Evolutionary conservation across 352 stramenopile genomes (phyloP).

Genomic region (Pelagophyceae sp.): DNA sequence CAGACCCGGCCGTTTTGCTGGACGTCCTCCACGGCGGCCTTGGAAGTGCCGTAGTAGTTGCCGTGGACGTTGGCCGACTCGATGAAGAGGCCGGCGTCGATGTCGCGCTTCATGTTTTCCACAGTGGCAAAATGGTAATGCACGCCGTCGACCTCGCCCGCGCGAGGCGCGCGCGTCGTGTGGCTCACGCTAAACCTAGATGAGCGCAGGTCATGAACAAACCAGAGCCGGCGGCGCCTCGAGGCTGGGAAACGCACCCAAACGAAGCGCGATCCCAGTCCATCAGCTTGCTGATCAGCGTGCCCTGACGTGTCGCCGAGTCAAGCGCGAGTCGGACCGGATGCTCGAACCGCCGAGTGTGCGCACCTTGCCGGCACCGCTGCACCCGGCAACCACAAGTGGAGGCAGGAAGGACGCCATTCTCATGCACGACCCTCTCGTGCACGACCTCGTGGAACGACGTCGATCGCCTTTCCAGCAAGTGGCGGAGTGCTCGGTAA

Average conservation of each 20-base stretch:
- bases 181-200: conserved; percentile 85
- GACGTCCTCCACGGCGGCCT: conserved; percentile 77
- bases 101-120: conserved; percentile 80
- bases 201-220: too few species aligned
- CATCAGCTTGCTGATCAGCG: conserved; percentile 83
- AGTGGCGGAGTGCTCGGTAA: too few species aligned
- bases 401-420: conserved; percentile 44
- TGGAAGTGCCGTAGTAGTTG: conserved; percentile 91
- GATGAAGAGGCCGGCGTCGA: conserved; percentile 85
- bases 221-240: conserved; percentile 59
- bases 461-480: too few species aligned
- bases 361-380: conserved; percentile 76
- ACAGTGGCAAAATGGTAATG: conserved; percentile 93
- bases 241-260: conserved; percentile 14
- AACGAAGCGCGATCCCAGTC: conserved; percentile 25
- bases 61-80: conserved; percentile 93
- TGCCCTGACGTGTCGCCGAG: too few species aligned
- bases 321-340: too few species aligned
- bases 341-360: too few species aligned
- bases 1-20: conserved; percentile 86
- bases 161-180: conserved; percentile 83
- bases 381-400: conserved; percentile 77
- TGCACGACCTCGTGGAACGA: too few species aligned
- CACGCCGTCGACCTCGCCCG: conserved; percentile 85
- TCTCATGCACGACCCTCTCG: conserved; percentile 38